A percentile compares a stretch with the other conserved stretches of the same genome.
phyloP scores from a whole-genome alignment of 192 early-diverging fungal genomes.

The Lobosporangium transversale region DNA sequence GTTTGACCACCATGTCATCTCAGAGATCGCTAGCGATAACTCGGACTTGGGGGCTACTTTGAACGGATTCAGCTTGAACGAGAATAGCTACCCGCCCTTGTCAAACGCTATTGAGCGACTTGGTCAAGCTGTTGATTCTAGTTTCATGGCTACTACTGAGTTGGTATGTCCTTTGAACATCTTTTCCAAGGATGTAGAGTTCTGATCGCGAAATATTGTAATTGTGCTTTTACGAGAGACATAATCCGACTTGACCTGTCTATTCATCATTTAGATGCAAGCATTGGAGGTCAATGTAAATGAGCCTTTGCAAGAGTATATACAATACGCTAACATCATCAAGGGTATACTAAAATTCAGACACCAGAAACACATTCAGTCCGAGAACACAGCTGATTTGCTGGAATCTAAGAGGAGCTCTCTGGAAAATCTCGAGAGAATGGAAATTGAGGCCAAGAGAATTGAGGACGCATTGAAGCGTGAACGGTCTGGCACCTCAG shows the following conservation, averaged over 20 bases:
- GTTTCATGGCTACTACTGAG: slow-evolving; percentile 75
- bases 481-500: slow-evolving; percentile 38
- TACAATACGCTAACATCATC: slow-evolving; percentile 87
- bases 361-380: slow-evolving; percentile 86
- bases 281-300: slow-evolving; percentile 81
- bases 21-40: slow-evolving; percentile 80
- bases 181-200: background rate
- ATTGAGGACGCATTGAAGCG: slow-evolving; percentile 72
- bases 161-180: slow-evolving; percentile 60
- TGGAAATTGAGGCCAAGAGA: slow-evolving; percentile 78
- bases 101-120: slow-evolving; percentile 88
- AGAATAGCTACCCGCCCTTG: slow-evolving; percentile 66
- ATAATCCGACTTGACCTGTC: too few relatives aligned
- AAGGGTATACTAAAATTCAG: slow-evolving; percentile 88
- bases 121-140: slow-evolving; percentile 93
- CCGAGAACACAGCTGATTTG: slow-evolving; percentile 78
- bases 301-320: slow-evolving; percentile 89
- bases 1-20: too few relatives aligned
- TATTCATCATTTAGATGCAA: slow-evolving; percentile 52
- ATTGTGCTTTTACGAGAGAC: too few relatives aligned
- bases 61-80: slow-evolving; percentile 95
- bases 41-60: slow-evolving; percentile 91
- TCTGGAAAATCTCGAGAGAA: slow-evolving; percentile 68
- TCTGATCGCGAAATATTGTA: too few relatives aligned
- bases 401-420: slow-evolving; percentile 76